A percentile compares a stretch with the other conserved stretches of the same genome.
Conservation (phyloP, 768 basidiomycete genomes). For the Mycena rosella region DNA sequence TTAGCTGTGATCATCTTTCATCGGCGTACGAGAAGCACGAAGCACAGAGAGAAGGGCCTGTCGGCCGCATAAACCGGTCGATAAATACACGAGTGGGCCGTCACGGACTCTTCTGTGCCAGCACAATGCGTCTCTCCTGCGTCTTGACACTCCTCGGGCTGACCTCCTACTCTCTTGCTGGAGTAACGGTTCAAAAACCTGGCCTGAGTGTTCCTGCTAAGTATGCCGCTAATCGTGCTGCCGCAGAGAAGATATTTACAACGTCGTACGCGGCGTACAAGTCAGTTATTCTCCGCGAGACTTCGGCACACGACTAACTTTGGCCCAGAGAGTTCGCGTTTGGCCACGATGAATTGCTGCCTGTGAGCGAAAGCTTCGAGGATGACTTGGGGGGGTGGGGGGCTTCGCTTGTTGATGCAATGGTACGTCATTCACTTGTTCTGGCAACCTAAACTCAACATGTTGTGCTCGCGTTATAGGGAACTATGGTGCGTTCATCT, state of each 20-base stretch:
- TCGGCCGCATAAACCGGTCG: slow-evolving; percentile 2
- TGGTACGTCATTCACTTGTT: slow-evolving; percentile 10
- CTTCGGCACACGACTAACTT: neutral
- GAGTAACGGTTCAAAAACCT: slow-evolving; percentile 52
- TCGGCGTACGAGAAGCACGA: neutral
- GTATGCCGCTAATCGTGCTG: slow-evolving; percentile 47
- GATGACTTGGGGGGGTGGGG: slow-evolving; percentile 25
- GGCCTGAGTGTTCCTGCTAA: slow-evolving; percentile 52
- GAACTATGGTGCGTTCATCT: slow-evolving; percentile 57
- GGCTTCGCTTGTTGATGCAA: slow-evolving; percentile 26
- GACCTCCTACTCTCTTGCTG: slow-evolving; percentile 19
- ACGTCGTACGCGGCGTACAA: slow-evolving; percentile 61
- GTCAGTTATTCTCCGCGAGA: slow-evolving; percentile 38
- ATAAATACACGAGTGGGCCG: neutral
- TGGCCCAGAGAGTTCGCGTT: slow-evolving; percentile 57
- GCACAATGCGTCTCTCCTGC: slow-evolving; percentile 21
- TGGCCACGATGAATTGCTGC: slow-evolving; percentile 59
- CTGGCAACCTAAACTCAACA: slow-evolving; percentile 36
- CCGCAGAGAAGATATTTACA: slow-evolving; percentile 56
- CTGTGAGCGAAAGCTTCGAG: slow-evolving; percentile 18
- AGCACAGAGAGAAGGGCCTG: too few relatives aligned
- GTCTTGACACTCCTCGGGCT: slow-evolving; percentile 10
- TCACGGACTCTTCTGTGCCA: slow-evolving; percentile 4
- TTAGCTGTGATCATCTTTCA: neutral
- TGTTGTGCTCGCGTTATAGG: slow-evolving; percentile 48